Percentiles rank a stretch among this genome's conserved stretches.
Evolutionary conservation across 164 flowering plant species (phyloP).

Genomic region (Tetracentron sinense): DNA sequence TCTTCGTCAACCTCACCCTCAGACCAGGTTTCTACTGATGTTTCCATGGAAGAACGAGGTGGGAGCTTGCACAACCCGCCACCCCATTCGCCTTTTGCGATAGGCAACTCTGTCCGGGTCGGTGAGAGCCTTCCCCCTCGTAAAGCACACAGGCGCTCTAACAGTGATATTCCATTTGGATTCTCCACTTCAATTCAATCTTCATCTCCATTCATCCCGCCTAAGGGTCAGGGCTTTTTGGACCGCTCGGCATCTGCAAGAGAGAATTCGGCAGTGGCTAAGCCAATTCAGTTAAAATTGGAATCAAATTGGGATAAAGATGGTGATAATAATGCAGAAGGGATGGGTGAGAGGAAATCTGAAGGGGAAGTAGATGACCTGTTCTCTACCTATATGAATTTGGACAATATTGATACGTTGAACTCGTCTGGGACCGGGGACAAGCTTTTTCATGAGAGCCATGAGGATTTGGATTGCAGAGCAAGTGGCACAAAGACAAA

Average conservation of each 20-base stretch:
- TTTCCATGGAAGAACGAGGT: conserved; percentile 68
- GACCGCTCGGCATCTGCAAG: conserved; percentile 33
- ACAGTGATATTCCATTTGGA: conserved; percentile 84
- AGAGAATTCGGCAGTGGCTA: conserved; percentile 33
- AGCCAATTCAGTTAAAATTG: conserved; percentile 55
- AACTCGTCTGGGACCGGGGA: conserved; percentile 65
- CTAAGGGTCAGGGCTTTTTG: conserved; percentile 33
- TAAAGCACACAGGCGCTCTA: conserved; percentile 80
- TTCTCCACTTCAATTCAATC: conserved; percentile 48
- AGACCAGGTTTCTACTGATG: conserved; percentile 48
- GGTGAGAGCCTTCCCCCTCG: conserved; percentile 81
- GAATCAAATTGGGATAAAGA: conserved; percentile 54
- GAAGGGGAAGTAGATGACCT: conserved; percentile 88
- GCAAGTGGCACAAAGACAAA: conserved; percentile 88
- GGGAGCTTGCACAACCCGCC: conserved; percentile 28
- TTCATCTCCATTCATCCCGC: conserved; percentile 44
- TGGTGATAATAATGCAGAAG: conserved; percentile 41
- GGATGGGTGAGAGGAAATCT: conserved; percentile 67
- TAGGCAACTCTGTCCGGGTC: conserved; percentile 28
- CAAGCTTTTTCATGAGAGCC: conserved; percentile 40
- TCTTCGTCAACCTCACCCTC: conserved; percentile 32
- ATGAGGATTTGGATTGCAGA: conserved; percentile 70
- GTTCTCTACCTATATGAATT: conserved; percentile 79
- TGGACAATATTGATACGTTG: conserved; percentile 67
- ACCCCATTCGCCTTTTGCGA: conserved; percentile 28